phyloP scores from a whole-genome alignment of 257 asterid species.

The Rauvolfia tetraphylla region DNA sequence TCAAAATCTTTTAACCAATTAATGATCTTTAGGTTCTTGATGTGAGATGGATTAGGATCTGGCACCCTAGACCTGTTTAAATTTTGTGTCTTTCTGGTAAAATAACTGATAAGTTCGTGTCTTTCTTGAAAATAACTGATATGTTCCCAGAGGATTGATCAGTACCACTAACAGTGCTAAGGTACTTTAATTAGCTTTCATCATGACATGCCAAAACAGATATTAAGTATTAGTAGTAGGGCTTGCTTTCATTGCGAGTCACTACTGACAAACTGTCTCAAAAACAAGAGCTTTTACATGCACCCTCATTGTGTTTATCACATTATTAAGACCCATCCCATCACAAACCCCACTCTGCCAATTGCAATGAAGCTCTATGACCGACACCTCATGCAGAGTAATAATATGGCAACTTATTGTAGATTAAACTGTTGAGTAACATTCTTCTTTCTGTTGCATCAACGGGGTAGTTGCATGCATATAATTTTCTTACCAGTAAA shows the following conservation, averaged over 20 bases:
- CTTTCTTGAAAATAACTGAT: background rate
- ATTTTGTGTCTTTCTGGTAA: background rate
- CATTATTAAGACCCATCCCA: background rate
- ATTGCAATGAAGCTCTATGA: background rate
- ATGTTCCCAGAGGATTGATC: background rate
- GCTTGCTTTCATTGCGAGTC: background rate
- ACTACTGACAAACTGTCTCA: background rate
- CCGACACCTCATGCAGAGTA: background rate
- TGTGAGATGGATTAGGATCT: background rate
- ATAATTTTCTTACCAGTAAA: constrained; percentile 57
- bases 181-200: background rate
- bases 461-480: background rate
- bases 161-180: background rate
- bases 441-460: background rate
- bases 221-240: background rate
- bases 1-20: background rate
- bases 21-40: background rate
- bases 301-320: background rate
- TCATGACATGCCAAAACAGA: background rate
- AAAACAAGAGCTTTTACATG: background rate
- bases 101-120: background rate
- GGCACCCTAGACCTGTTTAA: background rate
- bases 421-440: background rate
- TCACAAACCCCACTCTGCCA: background rate
- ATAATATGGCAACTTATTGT: background rate